Percentiles rank a stretch among this genome's conserved stretches.
Conservation (phyloP, 2,329 filamentous ascomycete species). For the Fusarium sp. region DNA sequence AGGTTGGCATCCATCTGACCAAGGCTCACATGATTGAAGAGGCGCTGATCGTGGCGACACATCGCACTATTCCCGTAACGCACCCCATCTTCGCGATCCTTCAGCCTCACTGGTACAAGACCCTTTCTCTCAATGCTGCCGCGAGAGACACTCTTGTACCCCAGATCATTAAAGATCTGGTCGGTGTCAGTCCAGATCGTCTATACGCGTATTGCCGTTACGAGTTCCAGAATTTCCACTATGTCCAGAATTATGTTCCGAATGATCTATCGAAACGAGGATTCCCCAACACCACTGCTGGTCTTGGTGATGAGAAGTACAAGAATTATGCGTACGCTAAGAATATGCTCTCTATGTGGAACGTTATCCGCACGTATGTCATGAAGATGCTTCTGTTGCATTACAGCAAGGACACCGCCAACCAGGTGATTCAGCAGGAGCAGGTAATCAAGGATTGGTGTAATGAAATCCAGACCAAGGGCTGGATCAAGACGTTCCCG, state of each 20-base stretch:
- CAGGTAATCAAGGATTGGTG: background rate
- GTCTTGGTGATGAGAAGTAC: background rate
- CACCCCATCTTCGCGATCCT: background rate
- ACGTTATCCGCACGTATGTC: background rate
- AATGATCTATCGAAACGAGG: background rate
- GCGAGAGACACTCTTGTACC: background rate
- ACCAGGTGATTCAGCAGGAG: background rate
- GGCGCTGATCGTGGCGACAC: background rate
- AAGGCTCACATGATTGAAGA: background rate
- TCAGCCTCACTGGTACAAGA: background rate
- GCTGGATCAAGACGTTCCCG: background rate
- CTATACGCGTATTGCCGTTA: background rate
- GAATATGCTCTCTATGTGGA: conserved; percentile 1
- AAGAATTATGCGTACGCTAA: background rate
- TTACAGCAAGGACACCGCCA: background rate
- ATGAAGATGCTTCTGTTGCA: background rate
- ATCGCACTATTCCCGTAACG: background rate
- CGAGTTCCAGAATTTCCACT: background rate
- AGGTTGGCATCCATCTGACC: background rate
- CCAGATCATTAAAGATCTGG: background rate
- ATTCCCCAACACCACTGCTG: background rate
- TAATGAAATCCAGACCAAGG: background rate
- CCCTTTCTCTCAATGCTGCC: background rate
- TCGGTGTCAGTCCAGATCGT: background rate
- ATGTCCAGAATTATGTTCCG: background rate